phyloP scores from a whole-genome alignment of 345 rosid species.

The Rubroshorea leprosula region DNA sequence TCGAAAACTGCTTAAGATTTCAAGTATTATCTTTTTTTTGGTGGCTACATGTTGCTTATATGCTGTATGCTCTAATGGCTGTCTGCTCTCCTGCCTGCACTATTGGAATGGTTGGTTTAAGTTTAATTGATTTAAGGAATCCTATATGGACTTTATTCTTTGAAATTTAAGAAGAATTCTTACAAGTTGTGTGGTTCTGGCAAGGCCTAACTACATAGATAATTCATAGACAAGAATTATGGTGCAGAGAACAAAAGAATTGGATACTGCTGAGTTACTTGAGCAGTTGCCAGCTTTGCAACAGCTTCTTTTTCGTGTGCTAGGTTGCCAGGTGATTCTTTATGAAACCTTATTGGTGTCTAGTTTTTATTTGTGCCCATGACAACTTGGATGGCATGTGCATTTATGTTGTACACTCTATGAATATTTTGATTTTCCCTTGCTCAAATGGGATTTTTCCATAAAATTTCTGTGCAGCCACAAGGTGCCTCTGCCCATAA shows the following conservation, averaged over 20 bases:
- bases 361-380: neutral
- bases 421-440: neutral
- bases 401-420: neutral
- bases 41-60: too few relatives aligned
- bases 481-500: constrained; percentile 87
- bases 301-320: constrained; percentile 86
- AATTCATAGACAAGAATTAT: constrained; percentile 9
- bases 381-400: neutral
- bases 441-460: constrained; percentile 10
- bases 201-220: constrained; percentile 8
- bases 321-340: constrained; percentile 76
- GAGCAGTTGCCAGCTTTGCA: constrained; percentile 90
- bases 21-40: too few relatives aligned
- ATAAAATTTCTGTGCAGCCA: constrained; percentile 52
- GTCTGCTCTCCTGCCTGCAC: neutral
- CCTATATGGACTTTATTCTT: neutral
- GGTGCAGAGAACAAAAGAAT: constrained; percentile 79
- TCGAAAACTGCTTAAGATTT: constrained; percentile 1
- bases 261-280: constrained; percentile 81
- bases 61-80: neutral
- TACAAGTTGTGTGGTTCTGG: neutral
- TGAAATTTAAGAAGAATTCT: neutral
- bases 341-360: constrained; percentile 1
- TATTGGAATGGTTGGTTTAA: neutral
- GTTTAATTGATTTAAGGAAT: too few relatives aligned